Base-by-base conservation (phyloP, 164 flowering plant species). In the Echeveria elegans region DNA sequence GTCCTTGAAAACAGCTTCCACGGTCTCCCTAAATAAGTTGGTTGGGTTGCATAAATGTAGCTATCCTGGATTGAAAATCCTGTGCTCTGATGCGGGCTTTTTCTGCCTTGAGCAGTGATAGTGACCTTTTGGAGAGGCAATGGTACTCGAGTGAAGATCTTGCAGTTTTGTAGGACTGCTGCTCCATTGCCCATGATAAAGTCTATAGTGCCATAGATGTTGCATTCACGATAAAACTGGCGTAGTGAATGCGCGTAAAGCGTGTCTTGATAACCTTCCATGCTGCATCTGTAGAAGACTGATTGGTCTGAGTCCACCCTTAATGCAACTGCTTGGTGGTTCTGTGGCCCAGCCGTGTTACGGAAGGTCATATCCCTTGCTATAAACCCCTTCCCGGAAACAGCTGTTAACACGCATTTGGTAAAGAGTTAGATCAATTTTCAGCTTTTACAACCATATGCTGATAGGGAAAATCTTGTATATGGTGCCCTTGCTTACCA, bases 181-280 rank as follows among this genome's bases (percentile, higher is more conserved):
- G 92, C 96, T 0, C 96, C 96, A 47, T 92, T 92, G 69, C 97
- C 97, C 50, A 92, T 87, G 3, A 92, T 89, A 89, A 85, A 92
- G 74, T 92, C 97, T 29, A 92, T 84, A 68, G 97, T 92, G 47
- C 96, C 97, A 28, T 82, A 77, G 50, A 91, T 81, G 82, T 56
- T 68, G 66, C 97, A 91, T 66, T 91, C 97, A 1, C 94, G 88
- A 76, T 80, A 92, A 75, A 92, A 89, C 65, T 89, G 96, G 56
- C 96, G 86, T 63, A 92, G 96, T 1, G 96, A 92, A 76, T 92
- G 97, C 30, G 87, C 82, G 69, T 92, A 92, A 67, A 91, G 87
- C 14, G 96, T 89, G 86, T 91, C 97, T 69, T 91, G 97, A 75
- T 86, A 76, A 34, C 96, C 88, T 64, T 89, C 94, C 68, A 92